These are phyloP conservation scores for Aspergillus sclerotiicarbonarius DNA, from an alignment of 495 filamentous ascomycete species.

Conservation along the genomic window DNA sequence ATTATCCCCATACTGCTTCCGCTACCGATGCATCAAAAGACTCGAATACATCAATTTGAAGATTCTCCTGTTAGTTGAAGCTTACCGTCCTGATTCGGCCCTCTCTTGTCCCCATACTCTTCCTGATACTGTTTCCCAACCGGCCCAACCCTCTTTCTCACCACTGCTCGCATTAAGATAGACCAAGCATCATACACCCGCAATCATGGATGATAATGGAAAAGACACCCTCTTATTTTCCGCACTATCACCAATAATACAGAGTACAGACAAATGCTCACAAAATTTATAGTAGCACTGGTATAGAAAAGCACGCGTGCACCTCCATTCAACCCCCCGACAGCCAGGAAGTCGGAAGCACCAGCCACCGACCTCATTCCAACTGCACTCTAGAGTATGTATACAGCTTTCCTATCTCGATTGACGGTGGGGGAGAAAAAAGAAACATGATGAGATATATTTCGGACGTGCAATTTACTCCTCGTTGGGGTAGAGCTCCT, in stretches of 20 bases:
- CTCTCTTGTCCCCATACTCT: neutral
- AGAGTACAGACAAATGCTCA: slow-evolving; percentile 28
- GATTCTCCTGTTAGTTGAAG: neutral
- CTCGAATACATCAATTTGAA: neutral
- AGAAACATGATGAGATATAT: slow-evolving; percentile 22
- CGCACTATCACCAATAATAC: slow-evolving; percentile 24
- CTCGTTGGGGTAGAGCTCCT: slow-evolving; percentile 88
- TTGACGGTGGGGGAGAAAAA: slow-evolving; percentile 25
- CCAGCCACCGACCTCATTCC: slow-evolving; percentile 24
- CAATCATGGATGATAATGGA: neutral
- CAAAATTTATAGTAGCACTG: slow-evolving; percentile 27
- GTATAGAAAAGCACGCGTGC: slow-evolving; percentile 29
- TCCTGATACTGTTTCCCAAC: neutral
- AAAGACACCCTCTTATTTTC: slow-evolving; percentile 17
- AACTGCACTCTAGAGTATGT: slow-evolving; percentile 47
- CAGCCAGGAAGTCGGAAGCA: slow-evolving; percentile 1
- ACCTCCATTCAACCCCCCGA: slow-evolving; percentile 13
- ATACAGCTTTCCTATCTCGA: slow-evolving; percentile 47
- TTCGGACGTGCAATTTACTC: slow-evolving; percentile 38
- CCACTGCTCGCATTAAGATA: neutral
- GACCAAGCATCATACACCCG: neutral
- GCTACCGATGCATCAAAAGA: neutral
- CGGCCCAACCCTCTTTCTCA: neutral
- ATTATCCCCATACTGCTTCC: neutral
- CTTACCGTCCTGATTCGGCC: neutral